Evolutionary conservation across 2,329 filamentous ascomycete genomes (phyloP).

Genomic region (Ophiostoma montium): DNA sequence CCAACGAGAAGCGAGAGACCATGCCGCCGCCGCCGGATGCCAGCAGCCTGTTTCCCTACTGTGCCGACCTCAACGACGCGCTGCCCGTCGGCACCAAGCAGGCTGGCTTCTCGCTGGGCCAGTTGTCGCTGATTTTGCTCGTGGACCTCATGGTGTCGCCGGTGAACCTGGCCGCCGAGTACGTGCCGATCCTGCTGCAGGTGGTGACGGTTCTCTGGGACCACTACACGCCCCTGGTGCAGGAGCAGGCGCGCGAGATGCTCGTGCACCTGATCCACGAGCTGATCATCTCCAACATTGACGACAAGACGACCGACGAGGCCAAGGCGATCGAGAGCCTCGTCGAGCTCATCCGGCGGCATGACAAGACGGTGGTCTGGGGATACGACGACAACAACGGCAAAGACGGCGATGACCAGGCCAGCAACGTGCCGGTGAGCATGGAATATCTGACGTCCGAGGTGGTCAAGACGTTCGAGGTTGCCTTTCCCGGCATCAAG

Average conservation of each 20-base stretch:
- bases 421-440: constrained; percentile 67
- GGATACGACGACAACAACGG: constrained; percentile 85
- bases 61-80: constrained; percentile 67
- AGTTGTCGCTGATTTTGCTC: constrained; percentile 81
- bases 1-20: constrained; percentile 59
- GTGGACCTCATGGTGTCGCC: constrained; percentile 95
- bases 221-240: constrained; percentile 86
- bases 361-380: constrained; percentile 80
- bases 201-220: constrained; percentile 93
- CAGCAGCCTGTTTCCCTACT: constrained; percentile 64
- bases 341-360: constrained; percentile 72
- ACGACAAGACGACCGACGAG: constrained; percentile 46
- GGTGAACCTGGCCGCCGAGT: constrained; percentile 62
- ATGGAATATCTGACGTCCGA: constrained; percentile 77
- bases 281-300: constrained; percentile 67
- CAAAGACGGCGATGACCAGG: constrained; percentile 55
- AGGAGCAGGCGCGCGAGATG: constrained; percentile 96
- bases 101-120: constrained; percentile 79
- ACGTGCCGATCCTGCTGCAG: constrained; percentile 75
- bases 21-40: constrained; percentile 47
- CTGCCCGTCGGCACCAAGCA: constrained; percentile 84
- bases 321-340: constrained; percentile 74
- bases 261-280: constrained; percentile 95
- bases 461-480: constrained; percentile 72
- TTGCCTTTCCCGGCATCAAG: constrained; percentile 73